These are phyloP conservation scores for Nicotiana sylvestris DNA, from an alignment of 257 asterid genomes.

Conservation along the genomic window DNA sequence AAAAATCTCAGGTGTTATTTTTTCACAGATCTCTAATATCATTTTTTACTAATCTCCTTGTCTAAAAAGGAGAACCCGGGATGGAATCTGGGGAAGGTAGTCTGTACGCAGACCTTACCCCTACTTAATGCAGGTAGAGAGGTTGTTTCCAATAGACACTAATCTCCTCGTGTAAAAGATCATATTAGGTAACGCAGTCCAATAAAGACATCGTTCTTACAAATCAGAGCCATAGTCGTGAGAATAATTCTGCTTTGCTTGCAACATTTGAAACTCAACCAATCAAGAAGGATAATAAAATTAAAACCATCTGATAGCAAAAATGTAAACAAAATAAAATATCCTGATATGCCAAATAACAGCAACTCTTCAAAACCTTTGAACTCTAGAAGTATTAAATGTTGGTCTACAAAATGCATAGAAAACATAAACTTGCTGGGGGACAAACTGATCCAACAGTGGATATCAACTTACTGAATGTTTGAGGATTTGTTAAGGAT, in stretches of 20 bases:
- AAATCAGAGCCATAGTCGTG: neutral
- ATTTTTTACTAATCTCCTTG: no score
- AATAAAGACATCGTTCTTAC: no score
- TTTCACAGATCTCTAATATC: no score
- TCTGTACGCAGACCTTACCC: no score
- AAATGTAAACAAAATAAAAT: neutral
- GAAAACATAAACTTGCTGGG: neutral
- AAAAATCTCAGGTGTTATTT: no score
- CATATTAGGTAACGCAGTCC: no score
- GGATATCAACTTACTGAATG: slow-evolving; percentile 13
- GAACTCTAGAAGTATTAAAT: neutral
- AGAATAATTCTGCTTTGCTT: neutral
- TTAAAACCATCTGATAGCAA: neutral
- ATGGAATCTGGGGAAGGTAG: no score
- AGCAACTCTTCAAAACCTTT: neutral
- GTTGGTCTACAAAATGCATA: slow-evolving; percentile 2
- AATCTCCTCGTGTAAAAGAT: no score
- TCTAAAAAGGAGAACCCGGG: no score
- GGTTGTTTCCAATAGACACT: no score
- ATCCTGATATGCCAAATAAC: neutral
- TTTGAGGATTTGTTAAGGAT: slow-evolving; percentile 51
- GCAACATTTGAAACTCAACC: neutral
- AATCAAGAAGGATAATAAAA: neutral
- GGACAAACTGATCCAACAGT: neutral
- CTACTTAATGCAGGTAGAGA: no score